Conservation (phyloP, 2,329 filamentous ascomycete genomes). For the Penicillium polonicum region DNA sequence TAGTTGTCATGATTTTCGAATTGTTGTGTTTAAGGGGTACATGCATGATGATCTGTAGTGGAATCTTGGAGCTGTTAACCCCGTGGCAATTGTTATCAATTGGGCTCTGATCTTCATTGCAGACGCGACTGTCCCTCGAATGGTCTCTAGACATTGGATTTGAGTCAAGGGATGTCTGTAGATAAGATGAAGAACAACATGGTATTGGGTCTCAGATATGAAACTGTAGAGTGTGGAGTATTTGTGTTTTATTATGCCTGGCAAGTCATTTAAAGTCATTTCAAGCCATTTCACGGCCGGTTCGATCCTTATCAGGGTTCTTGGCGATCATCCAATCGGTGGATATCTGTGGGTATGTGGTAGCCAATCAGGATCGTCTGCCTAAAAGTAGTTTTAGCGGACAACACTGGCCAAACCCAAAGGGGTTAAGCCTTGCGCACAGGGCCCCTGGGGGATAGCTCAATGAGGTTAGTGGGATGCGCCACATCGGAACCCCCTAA, state of each 20-base stretch:
- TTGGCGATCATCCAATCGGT: background rate
- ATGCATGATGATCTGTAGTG: slow-evolving; percentile 4
- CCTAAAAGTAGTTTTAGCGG: background rate
- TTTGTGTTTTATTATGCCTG: background rate
- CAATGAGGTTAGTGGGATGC: slow-evolving; percentile 1
- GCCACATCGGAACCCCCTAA: slow-evolving; percentile 3
- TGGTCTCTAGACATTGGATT: background rate
- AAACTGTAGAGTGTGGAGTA: background rate
- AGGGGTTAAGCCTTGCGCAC: slow-evolving; percentile 17
- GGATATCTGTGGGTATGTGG: background rate
- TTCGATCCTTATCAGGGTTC: background rate
- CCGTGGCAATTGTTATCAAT: slow-evolving; percentile 4
- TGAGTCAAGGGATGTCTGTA: background rate
- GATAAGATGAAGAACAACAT: background rate
- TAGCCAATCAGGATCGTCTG: background rate
- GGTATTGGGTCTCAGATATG: background rate
- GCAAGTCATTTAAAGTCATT: too few species aligned
- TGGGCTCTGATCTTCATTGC: slow-evolving; percentile 9
- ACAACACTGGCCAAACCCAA: background rate
- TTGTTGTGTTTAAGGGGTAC: background rate
- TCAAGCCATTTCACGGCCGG: too few species aligned
- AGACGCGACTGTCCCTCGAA: background rate
- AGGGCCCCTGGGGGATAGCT: slow-evolving; percentile 9
- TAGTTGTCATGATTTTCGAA: background rate
- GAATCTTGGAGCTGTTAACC: background rate